Evolutionary conservation across 73 alveolate species (phyloP).

Genomic region (Stentor coeruleus): DNA sequence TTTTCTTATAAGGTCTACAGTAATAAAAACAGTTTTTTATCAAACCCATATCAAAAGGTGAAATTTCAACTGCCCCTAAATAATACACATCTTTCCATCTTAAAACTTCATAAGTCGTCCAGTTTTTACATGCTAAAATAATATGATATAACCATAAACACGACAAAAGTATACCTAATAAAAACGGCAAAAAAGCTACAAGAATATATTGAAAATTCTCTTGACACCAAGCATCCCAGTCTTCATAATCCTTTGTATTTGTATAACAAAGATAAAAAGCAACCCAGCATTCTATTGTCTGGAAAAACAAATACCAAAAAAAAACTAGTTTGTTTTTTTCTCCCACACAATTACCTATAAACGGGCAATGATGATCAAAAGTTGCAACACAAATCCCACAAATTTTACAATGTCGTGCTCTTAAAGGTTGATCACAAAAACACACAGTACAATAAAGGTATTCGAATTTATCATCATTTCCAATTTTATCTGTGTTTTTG

Average conservation of each 20-base stretch:
- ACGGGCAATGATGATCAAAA: constrained; percentile 87
- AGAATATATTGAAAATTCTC: not conserved
- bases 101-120: constrained; percentile 38
- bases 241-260: not conserved
- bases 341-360: constrained; percentile 77
- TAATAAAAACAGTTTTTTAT: constrained; percentile 15
- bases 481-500: too few species aligned
- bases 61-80: constrained; percentile 35
- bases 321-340: constrained; percentile 62
- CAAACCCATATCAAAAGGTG: constrained; percentile 41
- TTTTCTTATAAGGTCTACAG: not conserved
- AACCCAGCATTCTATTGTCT: constrained; percentile 15
- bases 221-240: too few species aligned
- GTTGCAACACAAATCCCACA: constrained; percentile 78
- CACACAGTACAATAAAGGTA: constrained; percentile 64
- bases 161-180: not conserved
- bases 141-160: not conserved
- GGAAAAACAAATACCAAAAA: not conserved
- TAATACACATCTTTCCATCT: constrained; percentile 43
- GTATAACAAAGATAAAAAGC: not conserved
- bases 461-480: not conserved
- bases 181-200: not conserved
- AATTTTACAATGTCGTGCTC: constrained; percentile 76
- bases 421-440: constrained; percentile 63
- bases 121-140: not conserved